Conservation (phyloP, 164 flowering plant genomes). For the Vitis cinerea region DNA sequence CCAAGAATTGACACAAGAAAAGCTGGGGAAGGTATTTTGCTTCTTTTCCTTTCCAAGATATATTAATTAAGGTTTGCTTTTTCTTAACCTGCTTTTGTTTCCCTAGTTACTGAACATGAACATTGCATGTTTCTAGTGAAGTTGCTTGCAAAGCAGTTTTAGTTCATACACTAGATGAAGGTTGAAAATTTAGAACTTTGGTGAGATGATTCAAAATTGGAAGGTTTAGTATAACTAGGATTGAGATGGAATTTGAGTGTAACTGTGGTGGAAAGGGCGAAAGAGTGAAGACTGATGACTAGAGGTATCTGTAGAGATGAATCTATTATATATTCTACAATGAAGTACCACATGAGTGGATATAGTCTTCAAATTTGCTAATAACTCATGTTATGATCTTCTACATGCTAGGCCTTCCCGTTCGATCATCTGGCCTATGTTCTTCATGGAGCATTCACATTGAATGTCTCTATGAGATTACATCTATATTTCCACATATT, state of each 20-base stretch:
- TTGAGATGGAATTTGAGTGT: background rate
- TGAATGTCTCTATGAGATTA: no score
- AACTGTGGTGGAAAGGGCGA: background rate
- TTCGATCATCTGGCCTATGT: no score
- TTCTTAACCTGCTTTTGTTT: background rate
- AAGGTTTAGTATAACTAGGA: background rate
- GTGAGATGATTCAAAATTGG: background rate
- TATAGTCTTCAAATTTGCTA: no score
- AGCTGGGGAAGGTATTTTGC: slow-evolving; percentile 72
- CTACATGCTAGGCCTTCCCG: no score
- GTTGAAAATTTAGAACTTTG: background rate
- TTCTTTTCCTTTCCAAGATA: background rate
- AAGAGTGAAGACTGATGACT: background rate
- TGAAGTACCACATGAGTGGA: no score
- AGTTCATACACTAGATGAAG: background rate
- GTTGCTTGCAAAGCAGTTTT: background rate
- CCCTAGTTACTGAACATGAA: background rate
- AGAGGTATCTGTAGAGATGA: no score
- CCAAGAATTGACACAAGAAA: slow-evolving; percentile 91
- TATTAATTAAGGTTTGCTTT: background rate
- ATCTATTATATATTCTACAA: no score
- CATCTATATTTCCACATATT: no score
- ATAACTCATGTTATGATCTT: no score
- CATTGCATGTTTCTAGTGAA: no score
- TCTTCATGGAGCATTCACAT: no score